Evolutionary conservation across 2,329 filamentous ascomycete species (phyloP).

Genomic region (Alternaria arbusti): DNA sequence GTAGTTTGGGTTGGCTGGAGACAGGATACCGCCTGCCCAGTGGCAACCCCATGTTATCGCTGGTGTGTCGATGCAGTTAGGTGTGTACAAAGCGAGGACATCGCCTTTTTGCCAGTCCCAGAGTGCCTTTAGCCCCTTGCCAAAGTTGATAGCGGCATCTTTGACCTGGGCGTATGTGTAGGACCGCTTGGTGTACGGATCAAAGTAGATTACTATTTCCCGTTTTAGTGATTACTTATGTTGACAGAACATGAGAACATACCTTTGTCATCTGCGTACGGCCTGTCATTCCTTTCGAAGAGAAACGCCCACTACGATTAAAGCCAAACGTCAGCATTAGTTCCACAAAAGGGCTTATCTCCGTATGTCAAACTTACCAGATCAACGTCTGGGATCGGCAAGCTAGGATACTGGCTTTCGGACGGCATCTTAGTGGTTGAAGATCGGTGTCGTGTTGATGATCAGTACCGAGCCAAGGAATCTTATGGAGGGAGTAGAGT

Average conservation of each 20-base stretch:
- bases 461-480: neutral
- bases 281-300: constrained; percentile 71
- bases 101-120: constrained; percentile 85
- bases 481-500: constrained; percentile 5
- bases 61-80: constrained; percentile 82
- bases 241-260: constrained; percentile 11
- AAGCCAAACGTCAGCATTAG: neutral
- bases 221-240: constrained; percentile 6
- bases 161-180: constrained; percentile 76
- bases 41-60: constrained; percentile 77
- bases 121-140: constrained; percentile 73
- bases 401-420: constrained; percentile 66
- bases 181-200: constrained; percentile 70
- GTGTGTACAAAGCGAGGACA: constrained; percentile 80
- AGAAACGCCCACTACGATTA: constrained; percentile 68
- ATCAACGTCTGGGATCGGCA: constrained; percentile 77
- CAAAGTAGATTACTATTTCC: constrained; percentile 74
- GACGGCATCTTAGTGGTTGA: constrained; percentile 66
- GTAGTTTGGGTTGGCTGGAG: constrained; percentile 89
- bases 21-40: constrained; percentile 82
- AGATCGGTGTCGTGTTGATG: constrained; percentile 7
- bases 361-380: constrained; percentile 47
- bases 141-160: constrained; percentile 73
- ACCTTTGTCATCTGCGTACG: constrained; percentile 78
- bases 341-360: neutral